Conservation (phyloP, 2,329 filamentous ascomycete genomes). For the Colletotrichum sp. region DNA sequence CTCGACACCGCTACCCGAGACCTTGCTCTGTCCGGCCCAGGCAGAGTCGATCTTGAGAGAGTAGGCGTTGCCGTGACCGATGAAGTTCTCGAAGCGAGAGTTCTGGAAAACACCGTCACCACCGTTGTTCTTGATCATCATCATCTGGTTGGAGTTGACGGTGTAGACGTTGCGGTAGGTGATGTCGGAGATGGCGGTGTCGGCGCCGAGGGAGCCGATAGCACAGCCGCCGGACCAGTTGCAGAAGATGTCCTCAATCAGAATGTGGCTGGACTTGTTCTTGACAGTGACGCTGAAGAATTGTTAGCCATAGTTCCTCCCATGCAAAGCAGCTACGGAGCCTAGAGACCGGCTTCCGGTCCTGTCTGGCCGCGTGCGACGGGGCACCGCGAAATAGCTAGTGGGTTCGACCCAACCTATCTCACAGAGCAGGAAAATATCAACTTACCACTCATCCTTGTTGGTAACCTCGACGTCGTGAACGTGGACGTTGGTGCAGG, state of each 20-base stretch:
- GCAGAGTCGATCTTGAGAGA: conserved; percentile 58
- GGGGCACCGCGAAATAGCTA: not conserved
- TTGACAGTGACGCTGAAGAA: conserved; percentile 3
- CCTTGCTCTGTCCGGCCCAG: conserved; percentile 48
- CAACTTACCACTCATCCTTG: conserved; percentile 60
- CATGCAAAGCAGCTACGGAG: not conserved
- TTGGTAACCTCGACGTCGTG: conserved; percentile 67
- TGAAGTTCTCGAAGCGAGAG: conserved; percentile 60
- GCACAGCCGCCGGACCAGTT: conserved; percentile 65
- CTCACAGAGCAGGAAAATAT: conserved; percentile 41
- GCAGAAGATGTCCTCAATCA: conserved; percentile 65
- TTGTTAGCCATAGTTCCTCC: not conserved
- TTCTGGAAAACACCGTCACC: conserved; percentile 57
- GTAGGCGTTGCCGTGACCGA: conserved; percentile 64
- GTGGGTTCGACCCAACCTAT: not conserved
- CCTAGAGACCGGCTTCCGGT: not conserved
- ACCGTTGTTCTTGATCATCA: conserved; percentile 66
- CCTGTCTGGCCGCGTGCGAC: not conserved
- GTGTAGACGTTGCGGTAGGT: conserved; percentile 63
- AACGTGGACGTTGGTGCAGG: conserved; percentile 56
- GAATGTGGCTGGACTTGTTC: conserved; percentile 54
- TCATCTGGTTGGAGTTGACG: conserved; percentile 64
- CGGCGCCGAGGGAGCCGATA: conserved; percentile 57
- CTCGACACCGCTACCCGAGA: conserved; percentile 53
- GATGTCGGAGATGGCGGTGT: conserved; percentile 55